These are phyloP conservation scores for Forsythia viridissima DNA, from an alignment of 257 asterid genomes.

Conservation along the genomic window DNA sequence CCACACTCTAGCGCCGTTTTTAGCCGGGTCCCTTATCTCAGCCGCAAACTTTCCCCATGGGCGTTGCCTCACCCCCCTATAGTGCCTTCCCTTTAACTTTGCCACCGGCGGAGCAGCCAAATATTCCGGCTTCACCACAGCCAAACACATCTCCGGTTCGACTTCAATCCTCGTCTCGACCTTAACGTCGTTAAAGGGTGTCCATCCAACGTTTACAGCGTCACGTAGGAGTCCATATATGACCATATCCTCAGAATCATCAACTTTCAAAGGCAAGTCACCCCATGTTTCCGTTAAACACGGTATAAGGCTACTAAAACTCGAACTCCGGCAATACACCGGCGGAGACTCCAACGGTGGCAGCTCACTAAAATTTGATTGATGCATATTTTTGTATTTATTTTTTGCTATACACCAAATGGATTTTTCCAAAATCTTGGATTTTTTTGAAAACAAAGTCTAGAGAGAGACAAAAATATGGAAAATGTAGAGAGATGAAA, in stretches of 20 bases:
- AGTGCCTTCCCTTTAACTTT: conserved; percentile 63
- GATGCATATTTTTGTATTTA: conserved; percentile 33
- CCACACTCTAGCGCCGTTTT: conserved; percentile 91
- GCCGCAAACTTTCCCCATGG: conserved; percentile 97
- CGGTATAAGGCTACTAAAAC: conserved; percentile 59
- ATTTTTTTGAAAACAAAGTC: not conserved
- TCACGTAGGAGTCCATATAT: conserved; percentile 72
- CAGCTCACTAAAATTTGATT: conserved; percentile 35
- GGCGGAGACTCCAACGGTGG: conserved; percentile 36
- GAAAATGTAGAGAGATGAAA: not conserved
- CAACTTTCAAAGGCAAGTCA: conserved; percentile 79
- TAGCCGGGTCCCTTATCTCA: conserved; percentile 88
- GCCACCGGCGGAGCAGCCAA: conserved; percentile 28
- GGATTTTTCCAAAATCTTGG: not conserved
- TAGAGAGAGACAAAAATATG: not conserved
- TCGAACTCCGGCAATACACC: conserved; percentile 53
- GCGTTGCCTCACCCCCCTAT: conserved; percentile 80
- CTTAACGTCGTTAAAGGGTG: conserved; percentile 68
- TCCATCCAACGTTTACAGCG: conserved; percentile 83
- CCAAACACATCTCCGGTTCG: conserved; percentile 30
- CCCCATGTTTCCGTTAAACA: conserved; percentile 85
- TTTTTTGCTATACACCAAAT: not conserved
- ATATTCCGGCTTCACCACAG: conserved; percentile 15
- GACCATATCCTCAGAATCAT: conserved; percentile 86
- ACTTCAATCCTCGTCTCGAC: conserved; percentile 45